Evolutionary conservation across 768 basidiomycete genomes (phyloP), one percentile per base, ranked within the genome.

Genomic region (Amylocystis lapponica): DNA sequence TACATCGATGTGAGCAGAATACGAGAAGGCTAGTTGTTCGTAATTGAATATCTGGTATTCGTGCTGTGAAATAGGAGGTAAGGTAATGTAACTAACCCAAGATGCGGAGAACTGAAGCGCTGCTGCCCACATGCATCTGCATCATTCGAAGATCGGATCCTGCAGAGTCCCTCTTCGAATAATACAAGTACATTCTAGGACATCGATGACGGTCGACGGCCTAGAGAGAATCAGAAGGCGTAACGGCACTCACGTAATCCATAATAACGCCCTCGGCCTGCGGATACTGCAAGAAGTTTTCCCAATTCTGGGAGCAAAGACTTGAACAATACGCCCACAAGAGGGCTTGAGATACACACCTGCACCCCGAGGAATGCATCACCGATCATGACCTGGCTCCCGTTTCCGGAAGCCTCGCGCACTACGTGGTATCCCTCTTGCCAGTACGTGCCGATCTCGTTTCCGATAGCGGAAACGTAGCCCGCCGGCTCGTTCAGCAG

Each of bases 1-100:
- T 49, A 79, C 80, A 23, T 55, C 58, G 44, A 86, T 68, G 52
- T 86, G 83, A 11, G 81, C 67, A 44, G 74, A 68, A 37, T 71
- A 66, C 13, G 81, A 66, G 9, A 77, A 71, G 23, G 65, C 57
- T 7, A 86, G 66, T 53, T 84, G 75, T 2, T 52, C 51, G 51
- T 72, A 66, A 46, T 76, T 79, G 65, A 87, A 86, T 41, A 86
- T 75, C 59, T 86, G 84, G 53, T 87, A 86, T 58, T 81, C 74
- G 56, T 86, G 83, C 77, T 83, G 41, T 8, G 41, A 27, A 36
- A 23, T 7, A 22, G 16, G 29, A 44, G 25, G 48, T 32, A 16
- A 19, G 13, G 3, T 9, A 10, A 27, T 14, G 20, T 12, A 11
- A 1, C 11, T n/a, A n/a, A n/a, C n/a, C n/a, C n/a, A n/a, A n/a